These are phyloP conservation scores for Trypanosoma avium DNA, from an alignment of 208 protist species.

Conservation along the genomic window DNA sequence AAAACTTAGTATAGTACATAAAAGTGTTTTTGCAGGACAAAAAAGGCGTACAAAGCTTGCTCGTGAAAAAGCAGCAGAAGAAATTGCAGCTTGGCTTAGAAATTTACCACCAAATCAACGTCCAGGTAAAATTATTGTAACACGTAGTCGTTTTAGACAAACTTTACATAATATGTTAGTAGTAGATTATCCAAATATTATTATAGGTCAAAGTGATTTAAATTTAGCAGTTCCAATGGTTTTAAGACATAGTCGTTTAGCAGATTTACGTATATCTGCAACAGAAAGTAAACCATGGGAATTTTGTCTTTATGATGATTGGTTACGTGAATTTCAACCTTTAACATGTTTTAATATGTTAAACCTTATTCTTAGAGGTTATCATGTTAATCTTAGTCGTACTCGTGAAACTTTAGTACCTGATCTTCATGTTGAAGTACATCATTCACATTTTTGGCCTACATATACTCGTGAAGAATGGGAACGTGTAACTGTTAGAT, in stretches of 20 bases:
- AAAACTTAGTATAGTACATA: conserved; percentile 99
- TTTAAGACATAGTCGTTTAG: conserved; percentile 99
- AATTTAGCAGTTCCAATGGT: conserved; percentile 99
- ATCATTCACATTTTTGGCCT: conserved; percentile 99
- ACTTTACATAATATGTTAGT: conserved; percentile 94
- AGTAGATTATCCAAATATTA: conserved; percentile 99
- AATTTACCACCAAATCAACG: conserved; percentile 99
- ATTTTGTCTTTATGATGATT: conserved; percentile 99
- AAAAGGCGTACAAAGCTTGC: conserved; percentile 99
- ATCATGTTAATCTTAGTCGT: conserved; percentile 97
- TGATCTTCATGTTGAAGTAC: conserved; percentile 95
- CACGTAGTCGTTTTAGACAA: conserved; percentile 96
- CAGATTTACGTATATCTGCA: conserved; percentile 99
- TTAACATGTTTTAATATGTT: conserved; percentile 99
- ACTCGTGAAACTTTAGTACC: conserved; percentile 98
- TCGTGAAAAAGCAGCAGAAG: conserved; percentile 99
- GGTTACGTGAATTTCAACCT: conserved; percentile 97
- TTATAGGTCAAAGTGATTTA: conserved; percentile 99
- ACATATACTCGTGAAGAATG: conserved; percentile 99
- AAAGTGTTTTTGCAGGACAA: conserved; percentile 99
- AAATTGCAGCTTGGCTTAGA: conserved; percentile 99
- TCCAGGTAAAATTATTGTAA: conserved; percentile 99
- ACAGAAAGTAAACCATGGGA: conserved; percentile 98
- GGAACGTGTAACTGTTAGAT: conserved; percentile 97
- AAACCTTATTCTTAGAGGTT: conserved; percentile 98